These are phyloP conservation scores for Castanopsis chinensis DNA, from an alignment of 306 rosid genomes.

Conservation along the genomic window DNA sequence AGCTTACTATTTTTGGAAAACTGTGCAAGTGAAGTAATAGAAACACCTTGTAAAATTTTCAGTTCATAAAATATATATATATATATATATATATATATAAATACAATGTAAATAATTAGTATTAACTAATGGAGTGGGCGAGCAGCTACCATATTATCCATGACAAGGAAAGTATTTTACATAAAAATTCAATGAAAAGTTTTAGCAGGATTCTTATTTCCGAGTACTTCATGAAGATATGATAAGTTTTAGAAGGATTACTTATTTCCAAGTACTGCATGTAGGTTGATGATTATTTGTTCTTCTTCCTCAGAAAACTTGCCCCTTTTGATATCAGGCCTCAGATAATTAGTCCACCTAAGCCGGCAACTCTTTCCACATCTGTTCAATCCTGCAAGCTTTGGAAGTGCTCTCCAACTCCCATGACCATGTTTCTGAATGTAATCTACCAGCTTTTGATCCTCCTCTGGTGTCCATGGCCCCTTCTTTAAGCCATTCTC, in stretches of 20 bases:
- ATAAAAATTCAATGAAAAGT: background rate
- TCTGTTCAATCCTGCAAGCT: conserved; percentile 75
- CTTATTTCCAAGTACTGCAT: conserved; percentile 75
- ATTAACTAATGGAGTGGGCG: no score
- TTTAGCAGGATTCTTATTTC: conserved; percentile 52
- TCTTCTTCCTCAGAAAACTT: conserved; percentile 62
- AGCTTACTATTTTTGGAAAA: background rate
- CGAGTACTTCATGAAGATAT: conserved; percentile 53
- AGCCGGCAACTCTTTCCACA: conserved; percentile 82
- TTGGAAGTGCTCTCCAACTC: conserved; percentile 79
- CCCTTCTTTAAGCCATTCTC: conserved; percentile 46
- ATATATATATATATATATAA: background rate
- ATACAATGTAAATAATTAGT: no score
- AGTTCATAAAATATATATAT: background rate
- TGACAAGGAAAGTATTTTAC: background rate
- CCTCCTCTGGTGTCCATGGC: conserved; percentile 48
- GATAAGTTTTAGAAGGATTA: conserved; percentile 12
- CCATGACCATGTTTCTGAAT: conserved; percentile 67
- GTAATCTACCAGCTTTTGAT: conserved; percentile 41
- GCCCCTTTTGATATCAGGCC: conserved; percentile 84
- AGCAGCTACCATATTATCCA: background rate
- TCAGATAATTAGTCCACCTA: conserved; percentile 74
- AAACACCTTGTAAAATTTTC: background rate
- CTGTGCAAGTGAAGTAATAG: background rate
- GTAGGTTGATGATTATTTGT: conserved; percentile 57